A percentile compares a stretch with the other conserved stretches of the same genome.
Evolutionary conservation across 139 green algal species (phyloP).

Genomic region (Pycnococcus provasolii): DNA sequence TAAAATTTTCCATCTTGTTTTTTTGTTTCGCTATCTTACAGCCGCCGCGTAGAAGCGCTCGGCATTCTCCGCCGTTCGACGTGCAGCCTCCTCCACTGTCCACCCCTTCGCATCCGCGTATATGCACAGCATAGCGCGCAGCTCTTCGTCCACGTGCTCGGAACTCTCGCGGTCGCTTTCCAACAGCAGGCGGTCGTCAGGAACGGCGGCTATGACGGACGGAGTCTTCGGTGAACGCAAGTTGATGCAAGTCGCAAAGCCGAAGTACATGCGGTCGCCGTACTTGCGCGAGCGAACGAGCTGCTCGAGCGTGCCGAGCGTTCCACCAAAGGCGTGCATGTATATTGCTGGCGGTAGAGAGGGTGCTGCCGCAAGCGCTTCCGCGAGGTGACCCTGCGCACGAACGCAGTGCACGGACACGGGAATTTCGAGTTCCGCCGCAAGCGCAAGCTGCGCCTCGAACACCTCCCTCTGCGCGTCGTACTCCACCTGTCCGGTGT

Average conservation of each 20-base stretch:
- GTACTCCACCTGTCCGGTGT: not conserved
- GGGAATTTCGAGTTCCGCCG: constrained; percentile 39
- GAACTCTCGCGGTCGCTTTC: constrained; percentile 32
- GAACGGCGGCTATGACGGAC: constrained; percentile 25
- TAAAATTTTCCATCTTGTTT: no score
- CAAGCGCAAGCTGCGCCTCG: constrained; percentile 40
- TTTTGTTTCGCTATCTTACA: no score
- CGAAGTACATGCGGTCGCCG: constrained; percentile 15
- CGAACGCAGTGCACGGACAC: constrained; percentile 54
- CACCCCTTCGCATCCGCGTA: constrained; percentile 15
- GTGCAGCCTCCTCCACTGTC: constrained; percentile 4
- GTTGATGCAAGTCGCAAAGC: constrained; percentile 7
- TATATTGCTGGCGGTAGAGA: constrained; percentile 11
- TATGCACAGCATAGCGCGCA: constrained; percentile 20
- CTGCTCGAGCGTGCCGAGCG: not conserved
- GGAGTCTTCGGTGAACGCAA: constrained; percentile 13
- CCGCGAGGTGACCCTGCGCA: constrained; percentile 31
- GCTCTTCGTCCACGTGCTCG: constrained; percentile 12
- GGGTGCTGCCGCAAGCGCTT: constrained; percentile 4
- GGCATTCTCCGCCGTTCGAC: constrained; percentile 15
- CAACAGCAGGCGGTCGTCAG: constrained; percentile 35
- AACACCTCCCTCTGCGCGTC: constrained; percentile 30
- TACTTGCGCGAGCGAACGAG: not conserved
- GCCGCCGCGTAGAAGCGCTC: constrained; percentile 8
- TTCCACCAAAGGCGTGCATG: constrained; percentile 9